Evolutionary conservation across 768 basidiomycete genomes (phyloP), one percentile per base, ranked within the genome.

Genomic region (Gloeophyllum trabeum): DNA sequence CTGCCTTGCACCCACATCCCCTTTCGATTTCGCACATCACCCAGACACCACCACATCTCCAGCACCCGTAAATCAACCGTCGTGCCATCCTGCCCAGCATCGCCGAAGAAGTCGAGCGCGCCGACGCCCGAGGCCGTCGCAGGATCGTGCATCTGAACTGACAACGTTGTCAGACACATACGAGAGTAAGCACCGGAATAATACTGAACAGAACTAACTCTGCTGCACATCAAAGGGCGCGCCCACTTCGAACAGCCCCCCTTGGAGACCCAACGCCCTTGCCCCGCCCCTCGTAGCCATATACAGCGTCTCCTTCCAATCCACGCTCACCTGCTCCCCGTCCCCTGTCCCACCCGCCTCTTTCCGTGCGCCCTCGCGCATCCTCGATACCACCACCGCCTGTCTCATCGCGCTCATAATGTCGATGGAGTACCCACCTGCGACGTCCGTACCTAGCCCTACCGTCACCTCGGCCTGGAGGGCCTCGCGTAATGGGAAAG

Each of bases 31-130:
- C 71, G 67, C 4, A 52, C 52, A 52, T 86, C 79, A 0, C 90
- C 90, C 32, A 83, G 55, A 51, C 85, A 86, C 87, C 88, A 93
- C 91, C 91, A 92, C 54, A 82, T 87, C 59, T 93, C 91, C 19
- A 92, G 49, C 60, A 75, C 63, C 40, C 81, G 81, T 34, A 64
- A 53, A 26, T 46, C 42, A 25, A 24, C 41, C 4, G 42, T 48
- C 42, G 39, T 41, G 13, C 40, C 30, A 24, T 44, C 14, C n/a
- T n/a, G n/a, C n/a, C n/a, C n/a, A 38, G 35, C 32, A 4, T 51
- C 46, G 41, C 75, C 78, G 49, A 89, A 79, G 51, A 87, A 80
- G 53, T 90, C 85, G 5, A 91, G 66, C 2, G 67, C 61, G 0
- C 85, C 88, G 2, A 76, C 57, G 2, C 81, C 83, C 1, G 45